Conservation (phyloP, 805 yeast genomes). For the Saccharomyces mikatae region DNA sequence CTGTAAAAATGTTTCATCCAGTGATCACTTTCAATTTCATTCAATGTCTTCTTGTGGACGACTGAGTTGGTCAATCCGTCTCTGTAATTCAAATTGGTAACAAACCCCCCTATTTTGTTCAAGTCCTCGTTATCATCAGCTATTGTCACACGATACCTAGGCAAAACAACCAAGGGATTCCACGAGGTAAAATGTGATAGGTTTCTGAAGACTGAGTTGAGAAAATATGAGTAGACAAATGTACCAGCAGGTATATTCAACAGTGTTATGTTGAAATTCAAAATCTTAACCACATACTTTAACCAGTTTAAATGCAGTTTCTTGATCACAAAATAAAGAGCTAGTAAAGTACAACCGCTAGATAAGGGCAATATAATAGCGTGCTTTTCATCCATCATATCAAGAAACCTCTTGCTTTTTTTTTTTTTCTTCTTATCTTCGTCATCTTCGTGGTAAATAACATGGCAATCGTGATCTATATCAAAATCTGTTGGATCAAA, state of each 20-base stretch:
- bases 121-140: constrained; percentile 31
- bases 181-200: constrained; percentile 22
- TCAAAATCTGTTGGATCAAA: constrained; percentile 38
- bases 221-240: constrained; percentile 23
- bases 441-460: constrained; percentile 11
- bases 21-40: constrained; percentile 19
- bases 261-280: constrained; percentile 33
- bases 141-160: constrained; percentile 37
- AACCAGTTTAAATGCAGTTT: constrained; percentile 22
- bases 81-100: constrained; percentile 27
- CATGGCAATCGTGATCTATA: constrained; percentile 14
- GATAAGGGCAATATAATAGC: constrained; percentile 40
- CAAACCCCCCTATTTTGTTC: constrained; percentile 34
- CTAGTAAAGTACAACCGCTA: constrained; percentile 28
- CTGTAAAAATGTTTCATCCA: constrained; percentile 6
- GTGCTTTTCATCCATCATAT: constrained; percentile 18
- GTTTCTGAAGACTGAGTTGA: constrained; percentile 25
- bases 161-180: constrained; percentile 24
- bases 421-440: constrained; percentile 4
- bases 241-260: constrained; percentile 31
- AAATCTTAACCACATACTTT: constrained; percentile 25
- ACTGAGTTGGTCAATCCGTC: constrained; percentile 9
- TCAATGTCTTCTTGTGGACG: constrained; percentile 21
- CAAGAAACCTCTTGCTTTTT: background rate
- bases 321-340: constrained; percentile 24